A percentile compares a stretch with the other conserved stretches of the same genome.
phyloP scores from a whole-genome alignment of 306 rosid genomes.

The Lathyrus aphaca region DNA sequence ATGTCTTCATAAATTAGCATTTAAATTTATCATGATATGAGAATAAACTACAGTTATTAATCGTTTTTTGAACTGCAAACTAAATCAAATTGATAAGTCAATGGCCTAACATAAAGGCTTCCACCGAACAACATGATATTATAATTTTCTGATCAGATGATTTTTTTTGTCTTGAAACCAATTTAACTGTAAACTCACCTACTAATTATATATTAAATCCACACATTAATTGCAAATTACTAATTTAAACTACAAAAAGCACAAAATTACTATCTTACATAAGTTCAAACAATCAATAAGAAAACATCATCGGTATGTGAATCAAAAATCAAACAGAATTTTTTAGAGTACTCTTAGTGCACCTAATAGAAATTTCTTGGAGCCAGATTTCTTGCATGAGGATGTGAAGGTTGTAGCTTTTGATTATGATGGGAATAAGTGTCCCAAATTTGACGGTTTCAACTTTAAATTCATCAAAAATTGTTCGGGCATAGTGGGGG shows the following conservation, averaged over 20 bases:
- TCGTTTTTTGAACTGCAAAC: not conserved
- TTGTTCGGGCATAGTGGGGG: no score
- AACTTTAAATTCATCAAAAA: no score
- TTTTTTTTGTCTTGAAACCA: not conserved
- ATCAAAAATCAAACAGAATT: conserved; percentile 20
- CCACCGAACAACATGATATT: not conserved
- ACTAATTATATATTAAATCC: not conserved
- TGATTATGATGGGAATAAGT: no score
- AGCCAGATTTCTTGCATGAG: no score
- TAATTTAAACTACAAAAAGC: conserved; percentile 2
- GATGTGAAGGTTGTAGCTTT: no score
- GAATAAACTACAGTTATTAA: not conserved
- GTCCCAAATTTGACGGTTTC: no score
- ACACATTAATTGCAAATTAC: not conserved
- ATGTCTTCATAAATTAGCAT: conserved; percentile 9
- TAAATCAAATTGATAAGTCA: conserved; percentile 27
- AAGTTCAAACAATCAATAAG: conserved; percentile 19
- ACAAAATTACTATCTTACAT: conserved; percentile 12
- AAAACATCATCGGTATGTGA: not conserved
- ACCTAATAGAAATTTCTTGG: no score
- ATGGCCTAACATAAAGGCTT: not conserved
- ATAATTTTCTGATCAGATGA: not conserved
- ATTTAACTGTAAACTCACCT: no score
- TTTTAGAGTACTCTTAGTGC: no score
- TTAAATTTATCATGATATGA: conserved; percentile 21